These are phyloP conservation scores for Candida koratica DNA, from an alignment of 805 yeast genomes.

Conservation along the genomic window DNA sequence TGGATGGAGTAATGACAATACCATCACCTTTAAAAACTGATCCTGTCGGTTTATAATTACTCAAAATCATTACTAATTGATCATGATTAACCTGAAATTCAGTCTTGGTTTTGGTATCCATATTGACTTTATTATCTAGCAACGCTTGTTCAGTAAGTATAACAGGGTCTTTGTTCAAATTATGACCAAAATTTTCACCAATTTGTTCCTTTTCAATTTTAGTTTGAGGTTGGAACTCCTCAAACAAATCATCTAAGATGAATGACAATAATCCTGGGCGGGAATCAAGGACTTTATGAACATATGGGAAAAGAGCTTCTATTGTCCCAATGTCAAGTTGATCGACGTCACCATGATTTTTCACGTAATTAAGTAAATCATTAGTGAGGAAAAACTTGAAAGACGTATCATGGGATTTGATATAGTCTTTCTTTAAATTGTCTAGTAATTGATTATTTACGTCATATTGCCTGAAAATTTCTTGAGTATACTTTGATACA, in stretches of 20 bases:
- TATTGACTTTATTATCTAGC: neutral
- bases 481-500: conserved; percentile 13
- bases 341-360: conserved; percentile 2
- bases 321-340: conserved; percentile 3
- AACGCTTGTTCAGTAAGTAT: neutral
- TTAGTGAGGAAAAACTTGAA: conserved; percentile 14
- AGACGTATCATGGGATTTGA: conserved; percentile 9
- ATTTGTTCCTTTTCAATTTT: neutral
- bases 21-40: conserved; percentile 24
- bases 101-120: neutral
- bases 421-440: conserved; percentile 15
- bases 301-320: conserved; percentile 1
- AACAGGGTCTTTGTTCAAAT: neutral
- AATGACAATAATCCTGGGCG: neutral
- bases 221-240: neutral
- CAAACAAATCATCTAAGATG: neutral
- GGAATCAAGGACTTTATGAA: neutral
- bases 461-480: conserved; percentile 13
- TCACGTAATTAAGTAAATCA: conserved; percentile 14
- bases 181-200: neutral
- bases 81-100: conserved; percentile 19
- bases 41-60: conserved; percentile 21
- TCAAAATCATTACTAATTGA: conserved; percentile 23
- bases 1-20: conserved; percentile 26
- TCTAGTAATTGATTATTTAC: conserved; percentile 14